Conservation (phyloP, 768 basidiomycete genomes). For the Phaeolepiota aurea region DNA sequence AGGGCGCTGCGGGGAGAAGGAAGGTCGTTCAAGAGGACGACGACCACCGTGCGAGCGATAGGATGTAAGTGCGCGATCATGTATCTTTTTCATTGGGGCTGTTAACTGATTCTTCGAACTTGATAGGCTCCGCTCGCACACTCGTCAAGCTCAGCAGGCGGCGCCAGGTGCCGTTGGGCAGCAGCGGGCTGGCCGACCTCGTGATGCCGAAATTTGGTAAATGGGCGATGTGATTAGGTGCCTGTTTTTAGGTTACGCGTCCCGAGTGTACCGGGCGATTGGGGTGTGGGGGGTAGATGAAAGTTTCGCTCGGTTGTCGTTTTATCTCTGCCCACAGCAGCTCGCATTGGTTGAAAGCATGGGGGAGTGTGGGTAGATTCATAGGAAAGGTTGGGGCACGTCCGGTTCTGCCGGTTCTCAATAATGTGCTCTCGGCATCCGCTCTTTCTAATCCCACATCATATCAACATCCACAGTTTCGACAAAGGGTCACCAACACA, state of each 20-base stretch:
- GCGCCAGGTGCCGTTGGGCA: slow-evolving; percentile 41
- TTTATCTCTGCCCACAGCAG: slow-evolving; percentile 10
- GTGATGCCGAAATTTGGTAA: slow-evolving; percentile 52
- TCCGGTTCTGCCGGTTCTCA: slow-evolving; percentile 25
- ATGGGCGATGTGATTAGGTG: slow-evolving; percentile 17
- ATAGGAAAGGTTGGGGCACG: slow-evolving; percentile 29
- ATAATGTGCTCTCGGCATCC: slow-evolving; percentile 19
- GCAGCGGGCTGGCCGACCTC: slow-evolving; percentile 33
- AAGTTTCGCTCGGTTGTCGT: slow-evolving; percentile 26
- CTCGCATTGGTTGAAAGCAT: slow-evolving; percentile 8
- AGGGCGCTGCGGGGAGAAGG: slow-evolving; percentile 53
- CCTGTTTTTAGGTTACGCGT: slow-evolving; percentile 27
- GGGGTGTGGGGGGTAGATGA: slow-evolving; percentile 40
- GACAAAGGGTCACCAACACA: slow-evolving; percentile 1
- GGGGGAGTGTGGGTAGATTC: slow-evolving; percentile 19
- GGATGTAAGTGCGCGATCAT: slow-evolving; percentile 54
- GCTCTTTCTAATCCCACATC: slow-evolving; percentile 8
- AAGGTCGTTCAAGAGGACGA: slow-evolving; percentile 85
- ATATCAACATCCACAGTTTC: slow-evolving; percentile 7
- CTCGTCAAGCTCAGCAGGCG: slow-evolving; percentile 69
- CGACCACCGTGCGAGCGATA: slow-evolving; percentile 72
- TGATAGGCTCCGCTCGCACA: slow-evolving; percentile 78
- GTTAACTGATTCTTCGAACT: slow-evolving; percentile 9
- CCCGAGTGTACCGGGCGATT: slow-evolving; percentile 38
- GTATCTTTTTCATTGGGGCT: slow-evolving; percentile 8